phyloP scores from a whole-genome alignment of 208 protist genomes.

The Leishmania tropica region DNA sequence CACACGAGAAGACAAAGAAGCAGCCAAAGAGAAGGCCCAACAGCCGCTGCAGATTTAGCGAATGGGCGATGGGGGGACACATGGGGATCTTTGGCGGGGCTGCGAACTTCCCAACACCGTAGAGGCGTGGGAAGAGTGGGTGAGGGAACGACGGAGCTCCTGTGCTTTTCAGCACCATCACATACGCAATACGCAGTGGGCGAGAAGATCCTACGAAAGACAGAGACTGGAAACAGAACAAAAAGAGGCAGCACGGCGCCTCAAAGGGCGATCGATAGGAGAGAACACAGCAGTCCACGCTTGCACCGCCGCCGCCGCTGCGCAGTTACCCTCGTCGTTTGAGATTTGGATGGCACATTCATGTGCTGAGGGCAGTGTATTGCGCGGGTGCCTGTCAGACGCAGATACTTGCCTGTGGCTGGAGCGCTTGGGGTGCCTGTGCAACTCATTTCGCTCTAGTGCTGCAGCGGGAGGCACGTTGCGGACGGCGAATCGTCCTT shows the following conservation, averaged over 20 bases:
- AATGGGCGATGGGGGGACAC: background rate
- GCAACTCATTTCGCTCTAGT: background rate
- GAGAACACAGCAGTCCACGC: background rate
- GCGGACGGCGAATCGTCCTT: slow-evolving; percentile 1
- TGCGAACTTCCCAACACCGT: background rate
- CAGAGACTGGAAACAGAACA: background rate
- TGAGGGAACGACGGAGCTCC: background rate
- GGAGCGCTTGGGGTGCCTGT: background rate
- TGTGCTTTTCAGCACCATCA: background rate
- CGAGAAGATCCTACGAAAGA: background rate
- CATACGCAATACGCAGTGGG: background rate
- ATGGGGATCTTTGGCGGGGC: background rate
- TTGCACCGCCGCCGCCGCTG: background rate
- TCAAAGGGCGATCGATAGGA: background rate
- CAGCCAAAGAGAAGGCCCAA: background rate
- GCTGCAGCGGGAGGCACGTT: background rate
- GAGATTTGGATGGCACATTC: background rate
- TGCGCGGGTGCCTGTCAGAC: background rate
- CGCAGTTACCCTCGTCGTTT: background rate
- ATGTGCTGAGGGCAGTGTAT: no score
- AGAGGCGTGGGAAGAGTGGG: background rate
- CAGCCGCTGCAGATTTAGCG: background rate
- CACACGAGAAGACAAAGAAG: background rate
- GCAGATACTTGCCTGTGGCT: background rate
- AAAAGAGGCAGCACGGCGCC: background rate